Base-by-base conservation (phyloP, 441 rosid species). In the Populus hybrid region DNA sequence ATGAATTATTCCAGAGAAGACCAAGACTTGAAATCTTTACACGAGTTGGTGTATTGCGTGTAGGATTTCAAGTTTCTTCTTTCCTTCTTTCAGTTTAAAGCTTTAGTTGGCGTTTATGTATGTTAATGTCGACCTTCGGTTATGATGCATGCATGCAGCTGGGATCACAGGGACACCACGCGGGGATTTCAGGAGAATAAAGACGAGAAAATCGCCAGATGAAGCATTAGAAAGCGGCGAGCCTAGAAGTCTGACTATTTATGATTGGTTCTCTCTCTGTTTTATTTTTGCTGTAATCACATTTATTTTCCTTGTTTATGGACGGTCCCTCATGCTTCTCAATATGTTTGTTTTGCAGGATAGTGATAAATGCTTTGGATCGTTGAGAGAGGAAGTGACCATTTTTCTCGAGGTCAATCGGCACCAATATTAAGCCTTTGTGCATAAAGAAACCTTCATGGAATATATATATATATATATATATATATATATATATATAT, bases 321-420 rank as follows among this genome's bases (percentile, higher is more conserved):
- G 42, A 18, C 24, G 8, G 24, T 75, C 28, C 24, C 29, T 63
- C 33, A 35, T 76, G 33, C 33, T 10, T 72, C 6, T 21, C 56
- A 14, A 23, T 38, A 0, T 29, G 59, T 56, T 18, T 11, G 23
- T 28, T 2, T 33, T 81, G 83, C 90, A 93, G 97, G 98, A 83
- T 93, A 63, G 76, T 90, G 83, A 77, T 89, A 5, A 89, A 88
- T 78, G 94, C 89, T 76, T 88, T 90, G 92, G 97, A 94, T 84
- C 92, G 91, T 80, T 93, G 88, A 92, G 83, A 80, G 74, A 74
- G 72, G 74, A 77, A 26, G 16, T 53, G 73, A 35, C 53, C 64
- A 74, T 72, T 79, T 83, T 70, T 72, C 72, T 29, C 28, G 66
- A 69, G 69, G 64, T 53, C 23, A 75, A 82, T 74, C 79, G 72